Evolutionary conservation across 1,284 basidiomycete species (phyloP), one percentile per base, ranked within the genome.

Genomic region (Melanopsichium pennsylvanicum): DNA sequence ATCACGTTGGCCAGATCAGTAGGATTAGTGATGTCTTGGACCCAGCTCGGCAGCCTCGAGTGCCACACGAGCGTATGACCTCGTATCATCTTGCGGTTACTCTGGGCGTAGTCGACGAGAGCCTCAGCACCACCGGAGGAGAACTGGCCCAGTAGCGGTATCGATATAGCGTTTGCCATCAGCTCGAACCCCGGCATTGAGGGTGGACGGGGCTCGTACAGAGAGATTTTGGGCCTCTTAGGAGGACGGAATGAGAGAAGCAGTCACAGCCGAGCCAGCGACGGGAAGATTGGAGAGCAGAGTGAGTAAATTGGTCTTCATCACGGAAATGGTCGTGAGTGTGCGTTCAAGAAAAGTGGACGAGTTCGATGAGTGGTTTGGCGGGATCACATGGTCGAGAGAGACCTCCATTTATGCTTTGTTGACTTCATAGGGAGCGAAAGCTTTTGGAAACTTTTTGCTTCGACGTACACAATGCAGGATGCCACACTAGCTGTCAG

Each of bases 51-150:
- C 19, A 60, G 40, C 41, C 54, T 49, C 21, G 39, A 48, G 37
- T 60, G 50, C 58, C 58, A 60, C 1, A 60, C 32, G 8, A 52
- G 40, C 3, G 39, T 60, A 19, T 60, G 58, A 8, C 58, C 58
- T 5, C 58, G 58, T 22, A 54, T 48, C 18, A 52, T 9, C 44
- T 47, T 47, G 38, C 49, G 50, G 22, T 60, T 60, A 5, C 9
- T 16, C 3, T 26, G 36, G 11, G 57, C 57, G n/a, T 47, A 60
- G 49, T 52, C 39, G 39, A 60, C 49, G 3, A 60, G 49, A 13
- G 38, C 39, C 31, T 60, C 57, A 1, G 57, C 57, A 13, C 25
- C 40, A n/a, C 16, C 15, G 8, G 41, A 60, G 4, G 33, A 48
- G 22, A 54, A 60, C 16, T 39, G 31, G 6, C 50, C 58, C 58